A percentile compares a stretch with the other conserved stretches of the same genome.
These are phyloP conservation scores for Huntiella moniliformis DNA, from an alignment of 2,329 filamentous ascomycete genomes.

Conservation along the genomic window DNA sequence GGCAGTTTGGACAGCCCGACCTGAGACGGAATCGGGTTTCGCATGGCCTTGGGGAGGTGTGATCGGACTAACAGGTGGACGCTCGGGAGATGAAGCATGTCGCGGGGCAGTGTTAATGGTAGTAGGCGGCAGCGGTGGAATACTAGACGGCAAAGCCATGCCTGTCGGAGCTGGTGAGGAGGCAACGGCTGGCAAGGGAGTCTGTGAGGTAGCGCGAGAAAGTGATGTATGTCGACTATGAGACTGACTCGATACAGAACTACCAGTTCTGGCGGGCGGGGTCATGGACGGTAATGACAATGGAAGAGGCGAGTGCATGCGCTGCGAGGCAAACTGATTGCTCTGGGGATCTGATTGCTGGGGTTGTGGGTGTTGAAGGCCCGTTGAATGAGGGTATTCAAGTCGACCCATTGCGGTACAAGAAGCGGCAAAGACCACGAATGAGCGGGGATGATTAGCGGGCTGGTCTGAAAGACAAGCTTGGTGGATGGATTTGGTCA, in stretches of 20 bases:
- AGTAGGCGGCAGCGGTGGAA: slow-evolving; percentile 6
- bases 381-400: slow-evolving; percentile 6
- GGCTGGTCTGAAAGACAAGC: no score
- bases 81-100: slow-evolving; percentile 22
- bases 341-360: slow-evolving; percentile 7
- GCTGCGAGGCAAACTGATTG: slow-evolving; percentile 8
- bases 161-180: slow-evolving; percentile 7
- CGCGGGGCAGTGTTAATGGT: no score
- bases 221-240: slow-evolving; percentile 14
- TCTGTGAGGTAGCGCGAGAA: slow-evolving; percentile 7
- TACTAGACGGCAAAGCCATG: slow-evolving; percentile 8
- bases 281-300: slow-evolving; percentile 10
- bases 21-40: slow-evolving; percentile 14
- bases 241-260: slow-evolving; percentile 18
- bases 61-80: slow-evolving; percentile 35
- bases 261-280: slow-evolving; percentile 5
- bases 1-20: background rate
- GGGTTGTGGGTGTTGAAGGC: slow-evolving; percentile 10
- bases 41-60: slow-evolving; percentile 29
- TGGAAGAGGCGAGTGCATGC: slow-evolving; percentile 9
- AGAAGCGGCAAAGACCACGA: background rate
- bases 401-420: slow-evolving; percentile 5
- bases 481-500: background rate
- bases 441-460: background rate
- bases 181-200: slow-evolving; percentile 2